Percentiles rank a stretch among this genome's conserved stretches.
Conservation (phyloP, 495 filamentous ascomycete genomes). For the Diplogelasinospora grovesii region DNA sequence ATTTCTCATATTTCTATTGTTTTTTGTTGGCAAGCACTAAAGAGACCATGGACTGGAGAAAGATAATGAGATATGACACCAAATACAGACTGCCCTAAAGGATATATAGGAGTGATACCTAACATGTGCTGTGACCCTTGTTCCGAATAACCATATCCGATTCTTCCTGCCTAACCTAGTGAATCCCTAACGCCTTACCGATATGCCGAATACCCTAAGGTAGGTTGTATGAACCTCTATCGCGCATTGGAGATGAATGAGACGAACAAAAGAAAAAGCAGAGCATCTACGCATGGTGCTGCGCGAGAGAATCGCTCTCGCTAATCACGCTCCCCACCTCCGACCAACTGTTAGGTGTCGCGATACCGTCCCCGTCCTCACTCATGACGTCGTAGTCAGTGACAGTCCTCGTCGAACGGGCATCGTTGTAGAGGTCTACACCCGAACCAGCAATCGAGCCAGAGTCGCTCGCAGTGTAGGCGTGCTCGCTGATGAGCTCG, state of each 20-base stretch:
- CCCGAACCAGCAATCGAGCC: slow-evolving; percentile 38
- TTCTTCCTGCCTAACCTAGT: too few species aligned
- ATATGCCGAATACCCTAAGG: not conserved
- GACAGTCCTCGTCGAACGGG: slow-evolving; percentile 23
- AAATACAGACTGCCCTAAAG: too few species aligned
- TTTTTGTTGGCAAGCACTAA: too few species aligned
- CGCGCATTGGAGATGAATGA: not conserved
- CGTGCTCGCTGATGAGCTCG: slow-evolving; percentile 39
- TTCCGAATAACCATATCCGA: too few species aligned
- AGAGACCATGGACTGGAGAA: too few species aligned
- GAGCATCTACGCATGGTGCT: slow-evolving; percentile 21
- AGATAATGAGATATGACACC: too few species aligned
- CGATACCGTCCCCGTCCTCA: slow-evolving; percentile 53
- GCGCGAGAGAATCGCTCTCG: slow-evolving; percentile 39
- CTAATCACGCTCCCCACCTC: slow-evolving; percentile 71
- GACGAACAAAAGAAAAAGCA: not conserved
- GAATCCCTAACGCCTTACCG: not conserved
- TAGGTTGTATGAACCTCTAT: not conserved
- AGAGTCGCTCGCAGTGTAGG: slow-evolving; percentile 47
- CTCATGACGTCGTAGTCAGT: slow-evolving; percentile 56
- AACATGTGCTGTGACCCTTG: too few species aligned
- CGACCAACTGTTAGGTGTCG: slow-evolving; percentile 69
- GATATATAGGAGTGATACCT: too few species aligned
- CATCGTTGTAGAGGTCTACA: slow-evolving; percentile 32
- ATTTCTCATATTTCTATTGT: too few species aligned